phyloP scores from a whole-genome alignment of 345 rosid genomes.

The Salix koriyanagi region DNA sequence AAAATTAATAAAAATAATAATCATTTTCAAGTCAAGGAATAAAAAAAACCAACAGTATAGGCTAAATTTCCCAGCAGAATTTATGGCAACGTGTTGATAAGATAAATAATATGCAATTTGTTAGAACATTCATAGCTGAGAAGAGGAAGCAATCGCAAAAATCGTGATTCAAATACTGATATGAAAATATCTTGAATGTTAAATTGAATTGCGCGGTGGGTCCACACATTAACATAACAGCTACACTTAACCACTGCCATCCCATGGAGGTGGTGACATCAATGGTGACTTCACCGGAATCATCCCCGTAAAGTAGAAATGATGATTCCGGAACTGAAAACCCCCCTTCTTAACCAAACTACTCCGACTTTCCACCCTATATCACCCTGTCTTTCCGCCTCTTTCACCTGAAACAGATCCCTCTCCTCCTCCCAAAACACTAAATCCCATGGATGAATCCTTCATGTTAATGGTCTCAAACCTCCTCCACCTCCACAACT shows the following conservation, averaged over 20 bases:
- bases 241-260: not conserved
- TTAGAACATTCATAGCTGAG: too few relatives aligned
- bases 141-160: too few relatives aligned
- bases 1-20: too few relatives aligned
- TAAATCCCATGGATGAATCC: conserved; percentile 69
- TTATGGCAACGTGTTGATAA: too few relatives aligned
- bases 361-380: not conserved
- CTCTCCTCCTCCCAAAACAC: conserved; percentile 16
- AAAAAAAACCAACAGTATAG: too few relatives aligned
- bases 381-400: not conserved
- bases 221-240: not conserved
- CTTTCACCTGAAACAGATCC: not conserved
- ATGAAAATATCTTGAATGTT: too few relatives aligned
- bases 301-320: not conserved
- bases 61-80: too few relatives aligned
- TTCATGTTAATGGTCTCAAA: conserved; percentile 81
- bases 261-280: not conserved
- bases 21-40: too few relatives aligned
- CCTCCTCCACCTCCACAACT: conserved; percentile 86
- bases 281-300: not conserved
- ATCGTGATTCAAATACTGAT: too few relatives aligned
- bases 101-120: too few relatives aligned
- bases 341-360: not conserved
- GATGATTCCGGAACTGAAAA: not conserved
- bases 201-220: not conserved